These are phyloP conservation scores for Aspergillus sparsus DNA, from an alignment of 495 filamentous ascomycete species.

Conservation along the genomic window DNA sequence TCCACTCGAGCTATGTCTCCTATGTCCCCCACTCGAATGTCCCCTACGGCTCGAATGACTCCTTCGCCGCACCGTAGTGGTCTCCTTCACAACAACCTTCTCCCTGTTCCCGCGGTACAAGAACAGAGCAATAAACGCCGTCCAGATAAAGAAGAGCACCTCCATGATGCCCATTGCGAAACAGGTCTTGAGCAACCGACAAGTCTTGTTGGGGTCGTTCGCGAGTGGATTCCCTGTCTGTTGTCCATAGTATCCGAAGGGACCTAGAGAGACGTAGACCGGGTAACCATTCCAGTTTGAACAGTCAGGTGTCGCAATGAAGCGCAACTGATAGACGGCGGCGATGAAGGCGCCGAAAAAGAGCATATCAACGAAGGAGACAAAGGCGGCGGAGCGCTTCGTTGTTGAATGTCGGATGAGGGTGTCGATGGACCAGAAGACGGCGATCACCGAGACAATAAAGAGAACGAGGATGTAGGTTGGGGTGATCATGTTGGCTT, in stretches of 20 bases:
- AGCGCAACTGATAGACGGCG: constrained; percentile 71
- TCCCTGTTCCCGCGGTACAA: constrained; percentile 45
- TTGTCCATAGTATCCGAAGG: constrained; percentile 53
- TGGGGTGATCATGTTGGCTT: constrained; percentile 72
- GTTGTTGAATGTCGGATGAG: constrained; percentile 77
- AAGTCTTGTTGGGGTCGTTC: constrained; percentile 66
- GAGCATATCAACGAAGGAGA: constrained; percentile 72
- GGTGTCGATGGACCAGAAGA: constrained; percentile 79
- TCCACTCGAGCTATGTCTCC: constrained; percentile 39
- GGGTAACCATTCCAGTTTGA: constrained; percentile 48
- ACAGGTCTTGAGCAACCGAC: constrained; percentile 83
- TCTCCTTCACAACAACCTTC: constrained; percentile 46
- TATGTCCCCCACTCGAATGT: constrained; percentile 27
- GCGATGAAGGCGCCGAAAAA: constrained; percentile 86
- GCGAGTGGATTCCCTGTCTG: constrained; percentile 41
- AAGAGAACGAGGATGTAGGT: constrained; percentile 83
- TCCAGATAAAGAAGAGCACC: constrained; percentile 76
- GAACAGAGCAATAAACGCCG: constrained; percentile 60
- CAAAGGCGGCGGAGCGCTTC: constrained; percentile 69
- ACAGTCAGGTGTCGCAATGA: constrained; percentile 69
- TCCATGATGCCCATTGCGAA: constrained; percentile 92
- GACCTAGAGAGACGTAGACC: constrained; percentile 60
- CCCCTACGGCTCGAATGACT: constrained; percentile 46
- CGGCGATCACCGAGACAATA: constrained; percentile 79
- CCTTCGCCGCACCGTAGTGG: constrained; percentile 38